These are phyloP conservation scores for Hyaloscypha bicolor DNA, from an alignment of 495 filamentous ascomycete species.

Conservation along the genomic window DNA sequence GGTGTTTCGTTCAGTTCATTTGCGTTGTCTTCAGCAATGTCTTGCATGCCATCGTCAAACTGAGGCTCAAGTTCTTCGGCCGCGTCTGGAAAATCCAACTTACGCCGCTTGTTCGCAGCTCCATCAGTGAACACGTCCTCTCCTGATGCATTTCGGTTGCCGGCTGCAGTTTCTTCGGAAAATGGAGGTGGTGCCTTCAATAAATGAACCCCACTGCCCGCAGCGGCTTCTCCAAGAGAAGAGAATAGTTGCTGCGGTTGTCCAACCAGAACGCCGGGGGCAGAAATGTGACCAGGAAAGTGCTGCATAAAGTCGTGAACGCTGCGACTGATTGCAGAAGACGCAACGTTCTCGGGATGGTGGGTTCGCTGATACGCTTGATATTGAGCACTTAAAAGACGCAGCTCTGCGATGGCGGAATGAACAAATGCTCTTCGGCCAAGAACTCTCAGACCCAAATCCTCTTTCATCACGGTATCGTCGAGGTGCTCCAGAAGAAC, in stretches of 20 bases:
- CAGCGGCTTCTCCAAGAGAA: background rate
- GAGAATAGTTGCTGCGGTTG: background rate
- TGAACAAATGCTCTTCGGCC: constrained; percentile 49
- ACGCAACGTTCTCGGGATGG: background rate
- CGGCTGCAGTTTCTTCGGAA: no score
- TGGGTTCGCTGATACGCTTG: constrained; percentile 16
- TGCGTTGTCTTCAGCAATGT: background rate
- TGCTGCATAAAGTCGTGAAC: background rate
- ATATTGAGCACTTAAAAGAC: constrained; percentile 44
- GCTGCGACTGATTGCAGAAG: constrained; percentile 2
- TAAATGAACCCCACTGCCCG: background rate
- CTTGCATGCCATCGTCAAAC: background rate
- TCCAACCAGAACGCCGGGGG: background rate
- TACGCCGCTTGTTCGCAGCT: constrained; percentile 42
- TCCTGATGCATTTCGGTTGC: no score
- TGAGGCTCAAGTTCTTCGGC: background rate
- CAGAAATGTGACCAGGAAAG: background rate
- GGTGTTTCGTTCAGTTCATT: no score
- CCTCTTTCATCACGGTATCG: constrained; percentile 45
- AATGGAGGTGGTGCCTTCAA: background rate
- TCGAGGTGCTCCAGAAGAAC: constrained; percentile 58
- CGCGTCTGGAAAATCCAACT: constrained; percentile 32
- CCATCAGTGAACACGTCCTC: background rate
- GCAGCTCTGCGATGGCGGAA: constrained; percentile 49
- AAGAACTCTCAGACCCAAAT: constrained; percentile 51